Conservation (phyloP, 805 yeast genomes). For the Pichia rugopelliculosa region DNA sequence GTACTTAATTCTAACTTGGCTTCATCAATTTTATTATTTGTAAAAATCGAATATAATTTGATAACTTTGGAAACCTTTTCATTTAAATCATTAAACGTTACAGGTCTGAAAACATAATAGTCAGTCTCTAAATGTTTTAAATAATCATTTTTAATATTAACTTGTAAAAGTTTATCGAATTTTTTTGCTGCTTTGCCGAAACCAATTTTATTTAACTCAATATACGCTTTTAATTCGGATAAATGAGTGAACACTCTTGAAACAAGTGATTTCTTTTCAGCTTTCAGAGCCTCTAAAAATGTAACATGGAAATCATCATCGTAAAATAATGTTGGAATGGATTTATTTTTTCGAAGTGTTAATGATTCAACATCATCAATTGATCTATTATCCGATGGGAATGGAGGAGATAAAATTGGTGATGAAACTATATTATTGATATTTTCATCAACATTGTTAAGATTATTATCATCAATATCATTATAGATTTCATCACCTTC, state of each 20-base stretch:
- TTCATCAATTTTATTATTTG: slow-evolving; percentile 31
- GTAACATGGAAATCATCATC: slow-evolving; percentile 32
- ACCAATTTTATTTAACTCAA: slow-evolving; percentile 82
- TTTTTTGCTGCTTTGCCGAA: slow-evolving; percentile 86
- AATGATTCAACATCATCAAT: slow-evolving; percentile 14
- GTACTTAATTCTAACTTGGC: slow-evolving; percentile 41
- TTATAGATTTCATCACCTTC: not conserved
- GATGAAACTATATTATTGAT: not conserved
- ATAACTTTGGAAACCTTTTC: slow-evolving; percentile 38
- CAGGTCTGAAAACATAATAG: slow-evolving; percentile 48
- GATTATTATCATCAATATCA: not conserved
- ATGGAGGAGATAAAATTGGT: not conserved
- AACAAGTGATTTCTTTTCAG: slow-evolving; percentile 61
- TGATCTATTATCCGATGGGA: not conserved
- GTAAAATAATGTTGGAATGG: slow-evolving; percentile 28
- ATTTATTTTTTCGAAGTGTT: slow-evolving; percentile 18
- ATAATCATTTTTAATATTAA: slow-evolving; percentile 53
- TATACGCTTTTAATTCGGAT: slow-evolving; percentile 75
- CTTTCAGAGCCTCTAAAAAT: slow-evolving; percentile 42
- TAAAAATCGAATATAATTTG: slow-evolving; percentile 34
- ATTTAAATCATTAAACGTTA: slow-evolving; percentile 43
- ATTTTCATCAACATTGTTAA: not conserved
- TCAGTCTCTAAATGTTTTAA: slow-evolving; percentile 37
- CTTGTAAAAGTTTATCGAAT: slow-evolving; percentile 75
- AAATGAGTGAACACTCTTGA: slow-evolving; percentile 62